Base-by-base conservation (phyloP, 441 rosid species). In the Monsonia emarginata region DNA sequence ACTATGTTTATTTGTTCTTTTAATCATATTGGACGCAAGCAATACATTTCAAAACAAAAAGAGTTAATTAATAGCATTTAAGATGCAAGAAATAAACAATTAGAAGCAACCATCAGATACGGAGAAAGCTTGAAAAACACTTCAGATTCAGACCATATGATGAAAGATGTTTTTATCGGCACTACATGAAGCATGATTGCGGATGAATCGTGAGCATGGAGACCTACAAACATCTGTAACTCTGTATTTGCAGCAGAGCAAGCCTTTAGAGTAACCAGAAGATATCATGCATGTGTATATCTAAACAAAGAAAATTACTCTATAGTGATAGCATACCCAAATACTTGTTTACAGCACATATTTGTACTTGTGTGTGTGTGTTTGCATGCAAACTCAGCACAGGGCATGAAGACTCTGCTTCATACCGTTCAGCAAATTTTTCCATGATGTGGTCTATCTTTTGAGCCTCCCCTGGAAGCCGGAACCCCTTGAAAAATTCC, bases 381-480 rank as follows among this genome's bases (percentile, higher is more conserved):
- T n/a, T n/a, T n/a, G n/a, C n/a, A 38, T 19, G 14, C 54, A 5
- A 24, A 13, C n/a, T 25, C 14, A n/a, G 61, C n/a, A 19, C 56
- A 48, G 18, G 13, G n/a, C 2, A 42, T 38, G 27, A 4, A 5
- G 50, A 64, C 38, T n/a, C n/a, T 7, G 44, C 50, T 30, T 59
- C 63, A 69, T 84, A 95, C 99, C 99, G 84, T 81, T 95, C 97
- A 66, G 99, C 98, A 80, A 95, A 95, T 74, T 95, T 95, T 76
- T 95, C 99, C 97, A 92, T 95, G 50, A 95, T 87, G 67, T 97
- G 96, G 77, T 95, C 99, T 75, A 95, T 95, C 87, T 95, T 92
- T 82, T 92, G 98, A 66, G 99, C 99, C 73, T 95, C 99, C 65
- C 99, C 97, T 28, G 99, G 99, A 81, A 92, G 99, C 76, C 97